These are phyloP conservation scores for Penicillium salamii DNA, from an alignment of 495 filamentous ascomycete species.

Conservation along the genomic window DNA sequence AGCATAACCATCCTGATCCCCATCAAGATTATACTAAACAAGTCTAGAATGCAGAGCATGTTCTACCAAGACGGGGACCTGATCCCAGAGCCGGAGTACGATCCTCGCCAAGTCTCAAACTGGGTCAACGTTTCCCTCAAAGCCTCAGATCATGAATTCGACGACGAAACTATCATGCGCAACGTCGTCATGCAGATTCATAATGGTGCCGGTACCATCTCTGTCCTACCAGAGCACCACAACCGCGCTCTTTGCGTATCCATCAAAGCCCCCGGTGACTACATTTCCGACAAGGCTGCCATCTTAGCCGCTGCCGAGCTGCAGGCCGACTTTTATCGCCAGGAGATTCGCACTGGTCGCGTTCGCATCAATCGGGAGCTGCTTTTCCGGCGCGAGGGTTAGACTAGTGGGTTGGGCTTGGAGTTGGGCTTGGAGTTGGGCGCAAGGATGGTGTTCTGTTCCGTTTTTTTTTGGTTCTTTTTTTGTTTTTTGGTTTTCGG, in stretches of 20 bases:
- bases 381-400: not conserved
- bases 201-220: not conserved
- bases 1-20: not conserved
- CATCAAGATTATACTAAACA: too few relatives aligned
- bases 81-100: slow-evolving; percentile 4
- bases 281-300: slow-evolving; percentile 2
- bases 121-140: slow-evolving; percentile 4
- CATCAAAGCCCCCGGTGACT: slow-evolving; percentile 7
- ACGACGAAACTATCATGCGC: not conserved
- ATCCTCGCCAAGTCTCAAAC: slow-evolving; percentile 2
- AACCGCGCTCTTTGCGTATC: slow-evolving; percentile 1
- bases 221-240: not conserved
- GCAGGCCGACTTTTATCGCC: slow-evolving; percentile 5
- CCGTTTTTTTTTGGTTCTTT: too few relatives aligned
- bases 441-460: too few relatives aligned
- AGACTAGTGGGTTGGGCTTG: too few relatives aligned
- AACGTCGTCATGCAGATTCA: not conserved
- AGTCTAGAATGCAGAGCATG: slow-evolving; percentile 3
- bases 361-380: not conserved
- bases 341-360: slow-evolving; percentile 1
- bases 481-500: too few relatives aligned
- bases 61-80: slow-evolving; percentile 5
- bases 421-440: too few relatives aligned
- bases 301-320: slow-evolving; percentile 5
- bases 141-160: not conserved